phyloP scores from a whole-genome alignment of 192 early-diverging fungal genomes.

The Phlyctochytrium planicorne region DNA sequence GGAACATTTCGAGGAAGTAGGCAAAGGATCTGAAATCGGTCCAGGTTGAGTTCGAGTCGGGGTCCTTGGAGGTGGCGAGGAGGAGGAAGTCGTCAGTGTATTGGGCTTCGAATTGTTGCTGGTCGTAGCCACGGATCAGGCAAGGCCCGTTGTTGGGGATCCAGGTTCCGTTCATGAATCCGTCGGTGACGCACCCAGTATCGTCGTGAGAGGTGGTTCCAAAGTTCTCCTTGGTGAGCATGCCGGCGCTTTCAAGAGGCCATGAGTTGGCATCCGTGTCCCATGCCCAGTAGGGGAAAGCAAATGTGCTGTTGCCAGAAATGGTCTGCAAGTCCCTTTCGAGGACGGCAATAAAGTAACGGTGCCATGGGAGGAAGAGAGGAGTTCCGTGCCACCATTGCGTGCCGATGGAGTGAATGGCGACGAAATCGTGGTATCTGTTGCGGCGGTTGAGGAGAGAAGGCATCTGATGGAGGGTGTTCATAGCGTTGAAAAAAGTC shows the following conservation, averaged over 20 bases:
- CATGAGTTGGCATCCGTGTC: background rate
- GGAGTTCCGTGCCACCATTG: slow-evolving; percentile 10
- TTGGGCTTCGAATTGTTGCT: background rate
- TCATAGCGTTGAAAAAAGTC: slow-evolving; percentile 6
- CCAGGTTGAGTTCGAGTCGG: background rate
- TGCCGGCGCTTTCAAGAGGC: background rate
- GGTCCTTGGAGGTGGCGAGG: background rate
- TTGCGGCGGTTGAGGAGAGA: background rate
- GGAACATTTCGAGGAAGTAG: slow-evolving; percentile 11
- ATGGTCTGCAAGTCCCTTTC: slow-evolving; percentile 18
- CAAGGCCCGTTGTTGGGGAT: background rate
- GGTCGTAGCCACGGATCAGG: background rate
- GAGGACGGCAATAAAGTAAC: slow-evolving; percentile 23
- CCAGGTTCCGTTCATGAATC: slow-evolving; percentile 1
- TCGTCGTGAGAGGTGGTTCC: background rate
- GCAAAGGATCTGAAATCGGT: slow-evolving; percentile 23
- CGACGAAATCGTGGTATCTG: slow-evolving; percentile 10
- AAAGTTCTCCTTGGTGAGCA: slow-evolving; percentile 4
- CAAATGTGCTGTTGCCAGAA: slow-evolving; percentile 21
- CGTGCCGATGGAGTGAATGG: background rate
- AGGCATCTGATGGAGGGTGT: background rate
- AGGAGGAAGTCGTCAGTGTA: slow-evolving; percentile 12
- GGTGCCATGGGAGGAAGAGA: slow-evolving; percentile 46
- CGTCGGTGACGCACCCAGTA: slow-evolving; percentile 8
- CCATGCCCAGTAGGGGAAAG: slow-evolving; percentile 35